phyloP scores from a whole-genome alignment of 2,329 filamentous ascomycete species.

The Cordyceps tenuipes region DNA sequence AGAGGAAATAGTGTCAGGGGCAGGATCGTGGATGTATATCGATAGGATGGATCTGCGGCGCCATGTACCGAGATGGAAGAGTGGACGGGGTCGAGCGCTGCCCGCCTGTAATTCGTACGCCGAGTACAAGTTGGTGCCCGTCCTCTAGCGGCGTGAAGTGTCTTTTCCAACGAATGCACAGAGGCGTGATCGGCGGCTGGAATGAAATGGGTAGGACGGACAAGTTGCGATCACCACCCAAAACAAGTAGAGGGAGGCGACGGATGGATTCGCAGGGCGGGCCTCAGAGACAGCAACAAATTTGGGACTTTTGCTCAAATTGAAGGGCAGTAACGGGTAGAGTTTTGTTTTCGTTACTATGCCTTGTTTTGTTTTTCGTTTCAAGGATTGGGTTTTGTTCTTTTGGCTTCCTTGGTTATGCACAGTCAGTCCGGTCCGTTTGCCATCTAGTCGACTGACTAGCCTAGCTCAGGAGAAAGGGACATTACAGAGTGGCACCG shows the following conservation, averaged over 20 bases:
- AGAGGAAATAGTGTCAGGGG: slow-evolving; percentile 8
- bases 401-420: background rate
- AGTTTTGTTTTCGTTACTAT: background rate
- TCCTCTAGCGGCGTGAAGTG: background rate
- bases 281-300: background rate
- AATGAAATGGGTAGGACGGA: background rate
- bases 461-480: background rate
- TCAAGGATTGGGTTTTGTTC: background rate
- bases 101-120: background rate
- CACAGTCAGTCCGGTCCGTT: background rate
- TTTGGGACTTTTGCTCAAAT: background rate
- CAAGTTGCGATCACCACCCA: background rate
- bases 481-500: background rate
- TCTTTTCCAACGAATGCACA: background rate
- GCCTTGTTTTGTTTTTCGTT: no score
- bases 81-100: background rate
- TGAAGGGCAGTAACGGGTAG: background rate
- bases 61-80: background rate
- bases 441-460: background rate
- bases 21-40: slow-evolving; percentile 6
- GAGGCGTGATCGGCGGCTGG: background rate
- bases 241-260: background rate
- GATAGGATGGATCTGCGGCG: slow-evolving; percentile 10
- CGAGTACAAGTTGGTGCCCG: background rate
- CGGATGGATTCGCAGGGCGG: background rate